Conservation (phyloP, 2,329 filamentous ascomycete species). For the Paecilomyces dactylethromorphus region DNA sequence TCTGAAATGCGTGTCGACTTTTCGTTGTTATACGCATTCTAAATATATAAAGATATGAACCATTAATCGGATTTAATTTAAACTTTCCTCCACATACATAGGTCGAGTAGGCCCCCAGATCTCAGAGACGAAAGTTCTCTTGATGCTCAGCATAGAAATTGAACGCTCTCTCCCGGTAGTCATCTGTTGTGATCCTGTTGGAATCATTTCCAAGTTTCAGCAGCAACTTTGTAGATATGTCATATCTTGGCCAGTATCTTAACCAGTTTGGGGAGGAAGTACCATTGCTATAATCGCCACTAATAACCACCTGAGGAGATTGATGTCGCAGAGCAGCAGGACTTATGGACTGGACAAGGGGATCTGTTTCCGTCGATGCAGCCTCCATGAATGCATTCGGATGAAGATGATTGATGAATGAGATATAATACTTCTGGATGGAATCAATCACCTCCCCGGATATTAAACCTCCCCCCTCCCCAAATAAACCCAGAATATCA, state of each 20-base stretch:
- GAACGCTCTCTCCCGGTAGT: neutral
- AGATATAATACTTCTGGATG: neutral
- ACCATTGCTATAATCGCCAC: neutral
- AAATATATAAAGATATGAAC: too few relatives aligned
- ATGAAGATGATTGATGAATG: neutral
- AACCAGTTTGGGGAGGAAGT: neutral
- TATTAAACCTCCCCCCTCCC: neutral
- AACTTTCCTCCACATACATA: too few relatives aligned
- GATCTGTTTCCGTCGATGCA: neutral
- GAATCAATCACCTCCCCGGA: neutral
- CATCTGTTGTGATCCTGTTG: neutral
- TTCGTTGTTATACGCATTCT: too few relatives aligned
- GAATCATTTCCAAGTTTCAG: neutral
- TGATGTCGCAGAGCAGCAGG: neutral
- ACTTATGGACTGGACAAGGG: too few relatives aligned
- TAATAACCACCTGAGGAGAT: neutral
- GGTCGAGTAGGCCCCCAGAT: too few relatives aligned
- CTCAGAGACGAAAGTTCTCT: neutral
- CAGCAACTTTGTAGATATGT: neutral
- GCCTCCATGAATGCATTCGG: neutral
- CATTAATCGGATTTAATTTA: too few relatives aligned
- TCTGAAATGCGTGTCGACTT: too few relatives aligned
- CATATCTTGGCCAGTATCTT: neutral
- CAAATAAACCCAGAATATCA: constrained; percentile 47
- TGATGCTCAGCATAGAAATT: neutral